phyloP scores from a whole-genome alignment of 2,329 filamentous ascomycete species.

The Fusarium fracticaudum region DNA sequence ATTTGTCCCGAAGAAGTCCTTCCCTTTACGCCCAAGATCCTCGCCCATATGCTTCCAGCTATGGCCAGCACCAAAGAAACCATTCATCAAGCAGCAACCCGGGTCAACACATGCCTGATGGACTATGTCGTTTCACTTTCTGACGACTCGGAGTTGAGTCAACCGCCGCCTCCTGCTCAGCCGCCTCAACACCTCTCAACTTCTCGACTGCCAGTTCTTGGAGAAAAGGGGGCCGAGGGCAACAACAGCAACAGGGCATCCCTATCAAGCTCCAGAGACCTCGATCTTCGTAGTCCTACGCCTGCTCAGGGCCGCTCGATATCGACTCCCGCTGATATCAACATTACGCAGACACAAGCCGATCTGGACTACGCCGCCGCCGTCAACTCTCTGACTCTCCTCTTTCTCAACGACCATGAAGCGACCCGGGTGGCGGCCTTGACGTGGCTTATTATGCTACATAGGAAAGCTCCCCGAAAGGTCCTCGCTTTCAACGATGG shows the following conservation, averaged over 20 bases:
- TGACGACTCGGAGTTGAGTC: conserved; percentile 64
- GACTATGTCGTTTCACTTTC: conserved; percentile 93
- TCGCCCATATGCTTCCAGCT: conserved; percentile 91
- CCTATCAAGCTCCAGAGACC: conserved; percentile 62
- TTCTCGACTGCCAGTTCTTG: conserved; percentile 55
- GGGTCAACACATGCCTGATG: conserved; percentile 91
- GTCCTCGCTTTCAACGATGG: conserved; percentile 96
- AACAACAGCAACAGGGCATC: conserved; percentile 61
- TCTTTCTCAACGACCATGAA: conserved; percentile 97
- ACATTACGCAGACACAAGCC: conserved; percentile 59
- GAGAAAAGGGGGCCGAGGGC: conserved; percentile 56
- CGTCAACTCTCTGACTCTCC: conserved; percentile 89
- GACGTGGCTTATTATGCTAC: conserved; percentile 97
- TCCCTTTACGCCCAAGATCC: conserved; percentile 89
- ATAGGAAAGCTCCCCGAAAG: conserved; percentile 92
- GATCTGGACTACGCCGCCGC: conserved; percentile 97
- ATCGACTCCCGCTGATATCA: conserved; percentile 57
- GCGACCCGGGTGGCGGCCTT: conserved; percentile 92
- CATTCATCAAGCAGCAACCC: conserved; percentile 86
- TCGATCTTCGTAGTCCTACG: conserved; percentile 62
- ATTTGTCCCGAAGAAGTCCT: conserved; percentile 97
- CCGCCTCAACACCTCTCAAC: conserved; percentile 45
- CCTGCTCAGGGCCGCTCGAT: conserved; percentile 60
- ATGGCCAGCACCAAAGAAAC: conserved; percentile 92
- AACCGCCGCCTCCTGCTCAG: conserved; percentile 31